phyloP scores from a whole-genome alignment of 768 basidiomycete species.

The Kwoniella botswanensis region DNA sequence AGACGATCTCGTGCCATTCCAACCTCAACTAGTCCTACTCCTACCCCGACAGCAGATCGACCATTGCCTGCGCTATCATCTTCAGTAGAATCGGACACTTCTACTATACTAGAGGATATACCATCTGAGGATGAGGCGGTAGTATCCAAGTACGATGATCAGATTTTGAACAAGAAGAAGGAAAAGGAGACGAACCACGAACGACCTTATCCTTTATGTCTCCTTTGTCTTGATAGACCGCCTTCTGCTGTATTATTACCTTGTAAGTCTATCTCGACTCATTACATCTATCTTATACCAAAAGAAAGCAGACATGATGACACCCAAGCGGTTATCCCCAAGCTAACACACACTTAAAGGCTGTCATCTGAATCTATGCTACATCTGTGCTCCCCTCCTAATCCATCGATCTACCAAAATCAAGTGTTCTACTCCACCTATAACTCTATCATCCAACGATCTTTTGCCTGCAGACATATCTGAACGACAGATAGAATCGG shows the following conservation, averaged over 20 bases:
- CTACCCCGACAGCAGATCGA: not conserved
- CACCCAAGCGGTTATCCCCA: not conserved
- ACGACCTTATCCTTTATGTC: conserved; percentile 35
- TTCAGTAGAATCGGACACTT: not conserved
- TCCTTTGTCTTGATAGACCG: conserved; percentile 40
- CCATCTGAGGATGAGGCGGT: not conserved
- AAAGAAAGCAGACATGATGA: not conserved
- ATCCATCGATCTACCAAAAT: conserved; percentile 15
- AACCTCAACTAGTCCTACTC: not conserved
- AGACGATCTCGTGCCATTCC: conserved; percentile 7
- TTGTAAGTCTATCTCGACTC: conserved; percentile 24
- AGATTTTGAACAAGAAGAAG: not conserved
- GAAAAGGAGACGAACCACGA: not conserved
- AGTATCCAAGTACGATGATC: not conserved
- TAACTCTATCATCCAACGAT: not conserved
- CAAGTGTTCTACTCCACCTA: not conserved
- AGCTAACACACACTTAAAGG: conserved; percentile 12
- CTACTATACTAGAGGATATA: not conserved
- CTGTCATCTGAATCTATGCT: conserved; percentile 44
- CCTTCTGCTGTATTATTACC: conserved; percentile 42
- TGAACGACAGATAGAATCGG: not conserved
- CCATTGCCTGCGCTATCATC: not conserved
- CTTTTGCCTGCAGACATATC: not conserved
- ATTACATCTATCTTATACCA: not conserved
- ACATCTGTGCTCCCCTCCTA: conserved; percentile 39